phyloP scores from a whole-genome alignment of 2,329 filamentous ascomycete genomes.

The Colletotrichum sp. region DNA sequence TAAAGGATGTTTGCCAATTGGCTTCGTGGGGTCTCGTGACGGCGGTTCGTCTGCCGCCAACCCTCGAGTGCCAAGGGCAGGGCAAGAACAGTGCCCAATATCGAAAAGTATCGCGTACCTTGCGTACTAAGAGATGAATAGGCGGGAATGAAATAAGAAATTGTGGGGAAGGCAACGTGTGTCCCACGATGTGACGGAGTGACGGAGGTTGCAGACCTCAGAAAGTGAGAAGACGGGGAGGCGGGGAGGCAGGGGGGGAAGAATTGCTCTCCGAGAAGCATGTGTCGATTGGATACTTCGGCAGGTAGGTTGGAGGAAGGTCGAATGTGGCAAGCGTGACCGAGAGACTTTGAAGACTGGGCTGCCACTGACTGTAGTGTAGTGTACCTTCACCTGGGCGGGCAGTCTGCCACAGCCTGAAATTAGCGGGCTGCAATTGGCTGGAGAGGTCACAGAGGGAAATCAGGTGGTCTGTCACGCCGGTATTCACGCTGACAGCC shows the following conservation, averaged over 20 bases:
- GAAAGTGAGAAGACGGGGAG: conserved; percentile 6
- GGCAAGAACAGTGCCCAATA: conserved; percentile 3
- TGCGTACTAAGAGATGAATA: conserved; percentile 1
- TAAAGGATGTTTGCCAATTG: not conserved
- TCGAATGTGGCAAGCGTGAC: conserved; percentile 11
- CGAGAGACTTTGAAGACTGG: conserved; percentile 1
- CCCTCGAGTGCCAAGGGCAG: conserved; percentile 1
- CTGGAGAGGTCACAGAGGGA: not conserved
- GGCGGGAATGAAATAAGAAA: conserved; percentile 9
- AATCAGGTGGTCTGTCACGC: conserved; percentile 14
- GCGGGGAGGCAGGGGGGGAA: not conserved
- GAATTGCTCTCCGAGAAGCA: not conserved
- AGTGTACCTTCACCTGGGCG: not conserved
- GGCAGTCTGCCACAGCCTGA: not conserved
- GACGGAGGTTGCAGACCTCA: conserved; percentile 5
- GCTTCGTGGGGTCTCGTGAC: not conserved
- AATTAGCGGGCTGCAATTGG: not conserved
- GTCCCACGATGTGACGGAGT: conserved; percentile 13
- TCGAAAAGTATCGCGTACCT: conserved; percentile 3
- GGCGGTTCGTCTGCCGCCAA: not conserved
- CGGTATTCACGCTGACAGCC: conserved; percentile 4
- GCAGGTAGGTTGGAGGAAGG: not conserved
- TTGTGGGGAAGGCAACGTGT: conserved; percentile 16
- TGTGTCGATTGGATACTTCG: conserved; percentile 6
- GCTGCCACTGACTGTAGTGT: not conserved